A percentile compares a stretch with the other conserved stretches of the same genome.
These are phyloP conservation scores for Talaromyces wortmannii DNA, from an alignment of 495 filamentous ascomycete species.

Conservation along the genomic window DNA sequence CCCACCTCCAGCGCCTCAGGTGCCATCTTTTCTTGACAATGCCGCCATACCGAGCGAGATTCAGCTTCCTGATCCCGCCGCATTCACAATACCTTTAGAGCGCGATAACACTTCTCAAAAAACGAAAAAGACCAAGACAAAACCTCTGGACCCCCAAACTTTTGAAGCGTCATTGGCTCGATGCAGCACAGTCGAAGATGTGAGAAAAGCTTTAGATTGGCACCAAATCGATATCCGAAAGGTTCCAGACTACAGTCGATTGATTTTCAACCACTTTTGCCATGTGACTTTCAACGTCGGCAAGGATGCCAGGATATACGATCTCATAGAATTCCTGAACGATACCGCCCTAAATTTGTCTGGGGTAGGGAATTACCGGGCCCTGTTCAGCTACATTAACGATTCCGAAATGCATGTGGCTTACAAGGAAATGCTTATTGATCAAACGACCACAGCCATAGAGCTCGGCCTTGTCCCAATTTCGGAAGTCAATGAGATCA, in stretches of 20 bases:
- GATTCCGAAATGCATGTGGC: conserved; percentile 5
- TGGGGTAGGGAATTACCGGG: conserved; percentile 32
- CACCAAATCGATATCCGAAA: conserved; percentile 28
- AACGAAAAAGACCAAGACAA: too few species aligned
- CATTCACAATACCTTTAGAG: neutral
- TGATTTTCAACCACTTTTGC: conserved; percentile 29
- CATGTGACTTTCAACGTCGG: conserved; percentile 3
- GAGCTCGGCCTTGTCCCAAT: conserved; percentile 30
- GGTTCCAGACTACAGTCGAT: conserved; percentile 31
- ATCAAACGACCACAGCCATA: conserved; percentile 24
- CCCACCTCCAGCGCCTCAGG: neutral
- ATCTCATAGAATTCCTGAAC: conserved; percentile 33
- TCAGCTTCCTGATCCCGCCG: neutral
- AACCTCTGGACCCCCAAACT: neutral
- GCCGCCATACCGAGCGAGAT: neutral
- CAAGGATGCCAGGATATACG: conserved; percentile 6
- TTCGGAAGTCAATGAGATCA: conserved; percentile 25
- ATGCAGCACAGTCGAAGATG: conserved; percentile 13
- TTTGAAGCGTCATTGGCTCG: conserved; percentile 15
- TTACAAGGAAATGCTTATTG: conserved; percentile 14
- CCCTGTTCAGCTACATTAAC: conserved; percentile 16
- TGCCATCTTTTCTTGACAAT: conserved; percentile 2
- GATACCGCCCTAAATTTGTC: conserved; percentile 33
- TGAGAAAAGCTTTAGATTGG: conserved; percentile 17
- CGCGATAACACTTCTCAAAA: neutral